A percentile compares a stretch with the other conserved stretches of the same genome.
Conservation (phyloP, 1,284 basidiomycete genomes). For the Apiotrichum porosum region DNA sequence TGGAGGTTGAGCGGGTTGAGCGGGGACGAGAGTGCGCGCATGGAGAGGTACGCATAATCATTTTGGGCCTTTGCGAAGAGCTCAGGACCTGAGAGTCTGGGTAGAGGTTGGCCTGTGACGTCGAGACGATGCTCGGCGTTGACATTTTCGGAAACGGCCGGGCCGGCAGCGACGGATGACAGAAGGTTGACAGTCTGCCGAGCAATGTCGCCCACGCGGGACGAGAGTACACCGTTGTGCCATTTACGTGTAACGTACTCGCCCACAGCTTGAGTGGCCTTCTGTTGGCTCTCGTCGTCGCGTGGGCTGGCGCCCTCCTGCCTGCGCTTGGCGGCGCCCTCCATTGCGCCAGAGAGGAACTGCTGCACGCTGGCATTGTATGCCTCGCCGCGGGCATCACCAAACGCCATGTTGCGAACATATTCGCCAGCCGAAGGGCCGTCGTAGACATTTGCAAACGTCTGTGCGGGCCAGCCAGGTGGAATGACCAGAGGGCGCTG, state of each 20-base stretch:
- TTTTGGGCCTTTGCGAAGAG: constrained; percentile 1
- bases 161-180: background rate
- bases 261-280: constrained; percentile 10
- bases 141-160: too few relatives aligned
- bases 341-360: constrained; percentile 42
- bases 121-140: background rate
- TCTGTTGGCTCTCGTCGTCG: background rate
- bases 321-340: constrained; percentile 1
- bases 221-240: constrained; percentile 25
- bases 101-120: background rate
- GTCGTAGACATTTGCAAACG: constrained; percentile 35
- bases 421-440: constrained; percentile 20
- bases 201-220: constrained; percentile 4
- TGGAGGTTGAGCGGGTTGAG: constrained; percentile 35
- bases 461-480: constrained; percentile 6
- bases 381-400: constrained; percentile 39
- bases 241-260: constrained; percentile 29
- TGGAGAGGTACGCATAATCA: constrained; percentile 25
- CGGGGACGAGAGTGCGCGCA: constrained; percentile 25
- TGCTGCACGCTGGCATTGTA: constrained; percentile 35
- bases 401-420: constrained; percentile 27
- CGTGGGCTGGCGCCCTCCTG: too few relatives aligned
- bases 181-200: constrained; percentile 10
- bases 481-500: background rate
- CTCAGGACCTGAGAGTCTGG: background rate